Evolutionary conservation across 352 stramenopile genomes (phyloP).

Genomic region (Pythium rhizo-oryzae): DNA sequence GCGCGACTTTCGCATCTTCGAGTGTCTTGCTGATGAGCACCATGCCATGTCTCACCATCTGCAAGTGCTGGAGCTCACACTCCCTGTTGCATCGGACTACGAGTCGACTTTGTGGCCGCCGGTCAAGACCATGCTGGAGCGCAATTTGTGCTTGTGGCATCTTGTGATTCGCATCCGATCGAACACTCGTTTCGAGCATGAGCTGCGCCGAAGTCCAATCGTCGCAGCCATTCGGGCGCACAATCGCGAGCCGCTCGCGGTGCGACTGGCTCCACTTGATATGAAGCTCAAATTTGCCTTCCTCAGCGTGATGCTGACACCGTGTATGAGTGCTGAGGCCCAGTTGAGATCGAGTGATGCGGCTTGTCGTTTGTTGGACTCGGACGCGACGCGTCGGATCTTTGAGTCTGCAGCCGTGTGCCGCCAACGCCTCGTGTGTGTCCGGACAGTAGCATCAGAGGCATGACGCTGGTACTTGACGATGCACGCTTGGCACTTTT

Average conservation of each 20-base stretch:
- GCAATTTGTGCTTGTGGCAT: neutral
- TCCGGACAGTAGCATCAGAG: neutral
- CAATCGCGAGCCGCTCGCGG: neutral
- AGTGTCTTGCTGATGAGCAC: neutral
- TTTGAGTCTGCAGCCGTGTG: neutral
- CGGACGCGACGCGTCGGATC: neutral
- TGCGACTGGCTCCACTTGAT: neutral
- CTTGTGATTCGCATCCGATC: neutral
- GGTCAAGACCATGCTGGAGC: neutral
- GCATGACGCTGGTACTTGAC: too few relatives aligned
- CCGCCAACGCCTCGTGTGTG: neutral
- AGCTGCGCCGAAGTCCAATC: neutral
- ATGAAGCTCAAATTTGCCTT: neutral
- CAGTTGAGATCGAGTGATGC: neutral
- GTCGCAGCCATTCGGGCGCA: neutral
- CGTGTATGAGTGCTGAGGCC: neutral
- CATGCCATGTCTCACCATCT: neutral
- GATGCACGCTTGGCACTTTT: too few relatives aligned
- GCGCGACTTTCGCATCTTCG: neutral
- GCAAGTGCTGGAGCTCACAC: neutral
- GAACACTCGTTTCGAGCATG: neutral
- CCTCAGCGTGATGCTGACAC: neutral
- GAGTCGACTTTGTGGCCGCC: neutral
- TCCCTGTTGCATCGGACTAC: neutral
- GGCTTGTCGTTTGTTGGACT: neutral